These are phyloP conservation scores for Trametes cinnabarina DNA, from an alignment of 768 basidiomycete genomes.

Conservation along the genomic window DNA sequence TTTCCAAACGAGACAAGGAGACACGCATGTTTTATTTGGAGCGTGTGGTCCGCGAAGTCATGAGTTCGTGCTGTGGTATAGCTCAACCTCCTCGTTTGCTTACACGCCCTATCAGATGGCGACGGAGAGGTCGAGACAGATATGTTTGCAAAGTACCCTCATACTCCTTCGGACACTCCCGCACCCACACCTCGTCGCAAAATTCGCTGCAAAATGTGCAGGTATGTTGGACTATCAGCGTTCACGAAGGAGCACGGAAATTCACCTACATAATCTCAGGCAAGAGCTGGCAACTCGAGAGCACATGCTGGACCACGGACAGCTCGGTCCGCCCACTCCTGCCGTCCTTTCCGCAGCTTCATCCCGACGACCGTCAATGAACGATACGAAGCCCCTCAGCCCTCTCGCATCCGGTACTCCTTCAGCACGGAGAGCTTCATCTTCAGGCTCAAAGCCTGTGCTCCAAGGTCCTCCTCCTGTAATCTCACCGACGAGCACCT, in stretches of 20 bases:
- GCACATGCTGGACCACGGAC: conserved; percentile 90
- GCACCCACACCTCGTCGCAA: conserved; percentile 60
- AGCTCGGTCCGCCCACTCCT: conserved; percentile 68
- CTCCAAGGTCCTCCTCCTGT: background rate
- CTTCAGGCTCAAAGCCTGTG: background rate
- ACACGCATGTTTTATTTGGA: conserved; percentile 85
- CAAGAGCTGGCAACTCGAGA: conserved; percentile 87
- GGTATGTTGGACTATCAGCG: conserved; percentile 40
- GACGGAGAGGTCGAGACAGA: conserved; percentile 67
- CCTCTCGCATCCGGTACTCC: conserved; percentile 9
- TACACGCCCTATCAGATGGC: conserved; percentile 50
- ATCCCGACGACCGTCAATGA: conserved; percentile 40
- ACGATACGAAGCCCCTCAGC: conserved; percentile 19
- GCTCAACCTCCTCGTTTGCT: background rate
- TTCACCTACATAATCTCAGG: conserved; percentile 40
- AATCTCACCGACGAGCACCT: background rate
- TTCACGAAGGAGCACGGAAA: background rate
- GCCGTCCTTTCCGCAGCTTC: conserved; percentile 43
- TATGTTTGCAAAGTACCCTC: conserved; percentile 77
- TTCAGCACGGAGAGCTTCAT: conserved; percentile 7
- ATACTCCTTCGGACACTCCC: conserved; percentile 58
- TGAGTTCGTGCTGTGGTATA: conserved; percentile 53
- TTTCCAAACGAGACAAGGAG: conserved; percentile 62
- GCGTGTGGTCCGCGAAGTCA: conserved; percentile 66
- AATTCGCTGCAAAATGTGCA: conserved; percentile 91